Percentiles rank a stretch among this genome's conserved stretches.
Evolutionary conservation across 2,329 filamentous ascomycete genomes (phyloP).

Genomic region (Stromatinia cepivora): DNA sequence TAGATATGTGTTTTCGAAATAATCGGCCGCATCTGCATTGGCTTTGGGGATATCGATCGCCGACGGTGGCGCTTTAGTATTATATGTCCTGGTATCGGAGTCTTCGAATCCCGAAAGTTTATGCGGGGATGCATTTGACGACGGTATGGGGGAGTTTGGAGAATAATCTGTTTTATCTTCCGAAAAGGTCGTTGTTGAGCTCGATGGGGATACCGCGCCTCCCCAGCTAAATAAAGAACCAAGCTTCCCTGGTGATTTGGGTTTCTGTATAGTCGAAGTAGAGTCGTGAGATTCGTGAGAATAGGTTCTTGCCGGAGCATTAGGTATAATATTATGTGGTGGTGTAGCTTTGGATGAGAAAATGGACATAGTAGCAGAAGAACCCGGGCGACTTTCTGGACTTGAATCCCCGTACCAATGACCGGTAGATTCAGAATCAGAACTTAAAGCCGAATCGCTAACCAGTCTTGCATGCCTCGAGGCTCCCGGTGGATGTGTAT

Average conservation of each 20-base stretch:
- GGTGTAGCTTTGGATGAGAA: slow-evolving; percentile 41
- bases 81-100: slow-evolving; percentile 30
- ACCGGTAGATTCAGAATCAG: slow-evolving; percentile 36
- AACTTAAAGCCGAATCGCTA: slow-evolving; percentile 37
- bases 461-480: slow-evolving; percentile 39
- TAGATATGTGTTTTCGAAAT: slow-evolving; percentile 39
- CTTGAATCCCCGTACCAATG: slow-evolving; percentile 39
- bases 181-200: slow-evolving; percentile 64
- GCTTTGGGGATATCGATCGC: slow-evolving; percentile 41
- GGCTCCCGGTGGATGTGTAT: slow-evolving; percentile 25
- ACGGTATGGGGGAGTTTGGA: slow-evolving; percentile 58
- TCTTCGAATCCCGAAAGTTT: slow-evolving; percentile 37
- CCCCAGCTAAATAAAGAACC: slow-evolving; percentile 70
- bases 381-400: slow-evolving; percentile 33
- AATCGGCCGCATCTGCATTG: slow-evolving; percentile 45
- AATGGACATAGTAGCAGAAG: slow-evolving; percentile 41
- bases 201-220: slow-evolving; percentile 53
- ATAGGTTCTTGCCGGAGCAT: slow-evolving; percentile 32
- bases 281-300: slow-evolving; percentile 37
- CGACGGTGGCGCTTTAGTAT: slow-evolving; percentile 42
- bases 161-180: slow-evolving; percentile 50
- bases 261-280: slow-evolving; percentile 39
- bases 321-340: slow-evolving; percentile 35
- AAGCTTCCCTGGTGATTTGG: slow-evolving; percentile 57
- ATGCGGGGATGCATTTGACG: slow-evolving; percentile 49